Conservation (phyloP, 352 stramenopile genomes). For the Globisporangium nunn region DNA sequence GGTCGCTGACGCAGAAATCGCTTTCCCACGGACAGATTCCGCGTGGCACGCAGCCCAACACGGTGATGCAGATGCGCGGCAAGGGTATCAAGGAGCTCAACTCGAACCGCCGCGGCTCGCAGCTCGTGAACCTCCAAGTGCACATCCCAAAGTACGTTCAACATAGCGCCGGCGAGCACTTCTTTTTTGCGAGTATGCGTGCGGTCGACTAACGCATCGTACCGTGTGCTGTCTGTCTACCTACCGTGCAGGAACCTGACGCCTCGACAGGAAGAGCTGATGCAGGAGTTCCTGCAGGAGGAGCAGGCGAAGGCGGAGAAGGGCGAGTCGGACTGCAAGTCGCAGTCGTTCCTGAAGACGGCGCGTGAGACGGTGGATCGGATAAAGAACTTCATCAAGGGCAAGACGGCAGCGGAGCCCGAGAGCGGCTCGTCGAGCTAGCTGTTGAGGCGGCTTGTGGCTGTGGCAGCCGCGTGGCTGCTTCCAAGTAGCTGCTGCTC, state of each 20-base stretch:
- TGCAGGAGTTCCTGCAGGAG: conserved; percentile 93
- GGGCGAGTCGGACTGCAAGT: conserved; percentile 75
- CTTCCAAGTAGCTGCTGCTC: no score
- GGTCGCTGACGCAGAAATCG: not conserved
- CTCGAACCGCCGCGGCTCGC: conserved; percentile 89
- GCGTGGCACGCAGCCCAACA: conserved; percentile 92
- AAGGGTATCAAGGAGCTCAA: conserved; percentile 96
- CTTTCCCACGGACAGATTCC: conserved; percentile 44
- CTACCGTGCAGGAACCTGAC: conserved; percentile 70
- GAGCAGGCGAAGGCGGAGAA: conserved; percentile 62
- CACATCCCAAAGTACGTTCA: conserved; percentile 88
- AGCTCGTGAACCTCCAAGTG: conserved; percentile 96
- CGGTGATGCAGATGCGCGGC: conserved; percentile 93
- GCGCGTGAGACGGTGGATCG: conserved; percentile 78
- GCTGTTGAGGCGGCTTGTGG: no score
- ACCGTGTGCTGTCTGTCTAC: not conserved
- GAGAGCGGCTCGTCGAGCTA: conserved; percentile 6
- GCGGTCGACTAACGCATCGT: not conserved
- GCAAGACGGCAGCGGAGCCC: conserved; percentile 21
- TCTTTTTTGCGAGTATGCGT: not conserved
- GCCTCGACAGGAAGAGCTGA: conserved; percentile 91
- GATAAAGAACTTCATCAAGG: conserved; percentile 88
- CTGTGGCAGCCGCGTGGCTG: no score
- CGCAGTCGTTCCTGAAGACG: conserved; percentile 72
- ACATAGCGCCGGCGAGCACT: no score